These are phyloP conservation scores for Globisporangium cystogenes DNA, from an alignment of 352 stramenopile species.

Conservation along the genomic window DNA sequence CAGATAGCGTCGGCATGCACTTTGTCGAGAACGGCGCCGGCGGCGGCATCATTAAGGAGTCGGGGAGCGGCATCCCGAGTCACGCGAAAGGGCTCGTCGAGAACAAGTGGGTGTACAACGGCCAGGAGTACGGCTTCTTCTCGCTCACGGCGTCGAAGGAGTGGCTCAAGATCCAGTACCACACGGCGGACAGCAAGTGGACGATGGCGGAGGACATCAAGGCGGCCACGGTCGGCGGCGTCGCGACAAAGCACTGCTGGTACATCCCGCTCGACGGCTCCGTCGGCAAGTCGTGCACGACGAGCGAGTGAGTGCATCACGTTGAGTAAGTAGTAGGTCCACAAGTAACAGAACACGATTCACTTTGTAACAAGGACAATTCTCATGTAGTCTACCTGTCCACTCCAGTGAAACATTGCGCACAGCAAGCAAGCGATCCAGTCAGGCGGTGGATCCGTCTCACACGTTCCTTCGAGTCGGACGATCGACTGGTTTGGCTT, in stretches of 20 bases:
- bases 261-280: constrained; percentile 47
- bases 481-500: too few relatives aligned
- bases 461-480: too few relatives aligned
- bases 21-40: constrained; percentile 78
- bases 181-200: constrained; percentile 64
- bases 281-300: constrained; percentile 22
- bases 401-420: too few relatives aligned
- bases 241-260: constrained; percentile 72
- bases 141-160: constrained; percentile 47
- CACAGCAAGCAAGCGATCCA: too few relatives aligned
- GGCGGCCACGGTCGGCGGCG: constrained; percentile 35
- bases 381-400: too few relatives aligned
- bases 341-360: too few relatives aligned
- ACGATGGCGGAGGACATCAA: constrained; percentile 45
- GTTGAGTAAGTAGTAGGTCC: too few relatives aligned
- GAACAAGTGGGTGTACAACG: constrained; percentile 54
- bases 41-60: constrained; percentile 76
- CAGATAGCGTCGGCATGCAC: constrained; percentile 36
- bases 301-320: neutral
- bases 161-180: constrained; percentile 67
- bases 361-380: too few relatives aligned
- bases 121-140: constrained; percentile 75
- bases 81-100: constrained; percentile 36
- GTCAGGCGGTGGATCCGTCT: too few relatives aligned
- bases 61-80: constrained; percentile 60